Base-by-base conservation (phyloP, 2,329 filamentous ascomycete genomes). In the Rutstroemia sp. region DNA sequence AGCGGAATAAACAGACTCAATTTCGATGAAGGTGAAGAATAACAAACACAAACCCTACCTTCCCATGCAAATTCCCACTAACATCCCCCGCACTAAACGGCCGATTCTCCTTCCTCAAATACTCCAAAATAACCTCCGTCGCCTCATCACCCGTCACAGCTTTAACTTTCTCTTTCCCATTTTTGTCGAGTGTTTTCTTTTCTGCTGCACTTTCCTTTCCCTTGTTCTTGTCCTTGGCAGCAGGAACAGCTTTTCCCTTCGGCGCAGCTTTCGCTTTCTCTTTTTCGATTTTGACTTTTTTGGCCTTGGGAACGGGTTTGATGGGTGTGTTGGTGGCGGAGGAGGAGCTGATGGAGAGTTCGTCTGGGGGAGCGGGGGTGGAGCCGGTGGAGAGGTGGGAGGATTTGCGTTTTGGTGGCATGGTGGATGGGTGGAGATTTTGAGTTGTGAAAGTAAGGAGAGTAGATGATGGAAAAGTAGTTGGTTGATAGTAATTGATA, bases 51-150 rank as follows among this genome's bases (percentile, higher is more conserved):
- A 44, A 39, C 57, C 58, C 37, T 58, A 68, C 67, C 71, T 84
- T 84, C 14, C 83, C 82, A 64, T 82, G 80, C 42, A 86, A 71
- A 68, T 86, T 85, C 12, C 77, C 73, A 54, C 79, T 82, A 44
- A 85, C 72, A 48, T 86, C 82, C 47, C 76, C 79, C 47, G 70
- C 70, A 50, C 68, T 71, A 65, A 72, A 73, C 45, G 71, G 71
- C 19, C 72, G 61, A 64, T 73, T 73, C 60, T 73, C 69, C 52
- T 65, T 62, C 52, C 59, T 64, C 54, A 73, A 63, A 63, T 73
- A 73, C 54, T 62, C 59, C 52, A 68, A 51, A 44, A 73, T 69
- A 45, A 73, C 48, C 37, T 66, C 62, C 48, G 65, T 60, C 34
- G 71, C 71, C 66, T 69, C 64, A 19, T 68, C 64, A 5, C 65